Evolutionary conservation across 306 rosid genomes (phyloP).

Genomic region (Hippophae tibetana): DNA sequence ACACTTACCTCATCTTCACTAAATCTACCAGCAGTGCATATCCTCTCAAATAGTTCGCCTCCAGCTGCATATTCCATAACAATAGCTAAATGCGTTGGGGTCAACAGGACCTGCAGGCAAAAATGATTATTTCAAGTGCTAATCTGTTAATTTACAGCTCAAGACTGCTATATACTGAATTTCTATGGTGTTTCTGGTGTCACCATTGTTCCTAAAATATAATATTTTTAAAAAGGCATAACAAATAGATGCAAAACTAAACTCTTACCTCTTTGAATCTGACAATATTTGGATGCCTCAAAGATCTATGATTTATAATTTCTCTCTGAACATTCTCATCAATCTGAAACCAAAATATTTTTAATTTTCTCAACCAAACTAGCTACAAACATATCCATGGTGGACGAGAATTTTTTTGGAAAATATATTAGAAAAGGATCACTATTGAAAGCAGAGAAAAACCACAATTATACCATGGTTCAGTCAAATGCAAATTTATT

Average conservation of each 20-base stretch:
- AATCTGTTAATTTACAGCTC: neutral
- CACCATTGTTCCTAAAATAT: neutral
- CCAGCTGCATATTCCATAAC: conserved; percentile 97
- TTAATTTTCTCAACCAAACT: conserved; percentile 8
- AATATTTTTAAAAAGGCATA: neutral
- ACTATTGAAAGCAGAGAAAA: no score
- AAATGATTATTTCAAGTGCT: conserved; percentile 5
- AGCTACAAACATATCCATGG: neutral
- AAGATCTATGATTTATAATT: conserved; percentile 69
- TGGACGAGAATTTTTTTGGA: neutral
- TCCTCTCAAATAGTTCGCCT: conserved; percentile 77
- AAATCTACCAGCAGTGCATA: conserved; percentile 69
- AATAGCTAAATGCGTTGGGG: conserved; percentile 80
- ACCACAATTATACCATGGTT: no score
- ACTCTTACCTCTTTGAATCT: conserved; percentile 73
- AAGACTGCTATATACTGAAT: neutral
- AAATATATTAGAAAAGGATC: neutral
- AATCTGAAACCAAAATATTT: conserved; percentile 45
- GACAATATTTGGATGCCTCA: conserved; percentile 83
- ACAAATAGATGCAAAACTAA: conserved; percentile 8
- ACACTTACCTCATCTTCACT: conserved; percentile 79
- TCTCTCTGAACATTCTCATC: conserved; percentile 85
- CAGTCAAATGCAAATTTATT: no score
- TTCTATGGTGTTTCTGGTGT: neutral
- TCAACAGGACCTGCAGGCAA: conserved; percentile 56